phyloP scores from a whole-genome alignment of 164 flowering plant species.

The Sedum album region DNA sequence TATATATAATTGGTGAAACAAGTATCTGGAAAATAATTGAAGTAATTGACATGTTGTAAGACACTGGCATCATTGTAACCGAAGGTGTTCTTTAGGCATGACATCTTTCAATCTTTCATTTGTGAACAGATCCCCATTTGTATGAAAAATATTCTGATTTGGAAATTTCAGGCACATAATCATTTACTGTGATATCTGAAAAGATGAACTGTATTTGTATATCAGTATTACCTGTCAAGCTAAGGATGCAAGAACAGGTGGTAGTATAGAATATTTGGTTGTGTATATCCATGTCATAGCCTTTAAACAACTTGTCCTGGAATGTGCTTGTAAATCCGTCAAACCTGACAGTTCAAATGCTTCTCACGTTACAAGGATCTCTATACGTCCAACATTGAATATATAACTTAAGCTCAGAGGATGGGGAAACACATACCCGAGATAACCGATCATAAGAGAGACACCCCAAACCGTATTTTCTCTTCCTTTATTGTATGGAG shows the following conservation, averaged over 20 bases:
- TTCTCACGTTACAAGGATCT: no score
- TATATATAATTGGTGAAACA: no score
- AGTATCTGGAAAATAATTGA: no score
- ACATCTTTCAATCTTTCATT: no score
- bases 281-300: slow-evolving; percentile 95
- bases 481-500: slow-evolving; percentile 67
- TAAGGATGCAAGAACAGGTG: slow-evolving; percentile 80
- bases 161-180: no score
- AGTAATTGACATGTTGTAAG: no score
- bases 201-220: neutral
- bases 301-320: slow-evolving; percentile 90
- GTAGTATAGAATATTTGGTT: slow-evolving; percentile 97
- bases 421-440: slow-evolving; percentile 52
- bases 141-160: neutral
- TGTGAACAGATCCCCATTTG: no score
- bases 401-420: neutral
- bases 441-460: slow-evolving; percentile 82
- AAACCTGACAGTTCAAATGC: slow-evolving; percentile 64
- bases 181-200: no score
- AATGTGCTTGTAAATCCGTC: slow-evolving; percentile 99
- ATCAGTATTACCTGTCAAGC: slow-evolving; percentile 61
- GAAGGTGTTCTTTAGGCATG: no score
- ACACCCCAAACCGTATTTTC: slow-evolving; percentile 97
- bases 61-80: no score
- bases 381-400: no score